Evolutionary conservation across 495 filamentous ascomycete species (phyloP).

Genomic region (Stereocaulon alpinum): DNA sequence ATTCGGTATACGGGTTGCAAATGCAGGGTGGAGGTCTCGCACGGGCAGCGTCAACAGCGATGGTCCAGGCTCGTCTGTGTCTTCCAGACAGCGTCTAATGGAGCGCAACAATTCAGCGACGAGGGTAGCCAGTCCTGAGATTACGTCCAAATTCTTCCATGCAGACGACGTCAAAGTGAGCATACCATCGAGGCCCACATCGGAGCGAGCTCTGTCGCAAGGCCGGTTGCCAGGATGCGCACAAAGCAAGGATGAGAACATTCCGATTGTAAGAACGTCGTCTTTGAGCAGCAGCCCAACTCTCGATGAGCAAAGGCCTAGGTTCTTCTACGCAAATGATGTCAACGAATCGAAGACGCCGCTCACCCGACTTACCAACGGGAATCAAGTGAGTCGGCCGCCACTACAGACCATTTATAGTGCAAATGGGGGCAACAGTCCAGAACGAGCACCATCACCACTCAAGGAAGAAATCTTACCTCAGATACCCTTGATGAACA

Average conservation of each 20-base stretch:
- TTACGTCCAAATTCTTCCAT: constrained; percentile 63
- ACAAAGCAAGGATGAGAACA: constrained; percentile 37
- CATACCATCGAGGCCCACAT: constrained; percentile 23
- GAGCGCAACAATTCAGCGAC: constrained; percentile 3
- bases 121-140: constrained; percentile 28
- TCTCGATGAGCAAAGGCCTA: constrained; percentile 13
- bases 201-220: constrained; percentile 23
- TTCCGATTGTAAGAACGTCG: neutral
- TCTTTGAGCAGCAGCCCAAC: constrained; percentile 9
- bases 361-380: constrained; percentile 6
- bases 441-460: constrained; percentile 31
- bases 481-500: constrained; percentile 21
- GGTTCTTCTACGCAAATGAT: constrained; percentile 43
- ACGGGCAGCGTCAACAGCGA: constrained; percentile 15
- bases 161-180: constrained; percentile 54
- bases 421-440: constrained; percentile 24
- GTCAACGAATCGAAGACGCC: constrained; percentile 28
- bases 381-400: constrained; percentile 25
- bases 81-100: neutral
- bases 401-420: constrained; percentile 32
- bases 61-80: constrained; percentile 8
- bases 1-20: constrained; percentile 5
- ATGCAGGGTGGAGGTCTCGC: neutral
- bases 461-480: constrained; percentile 32
- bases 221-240: constrained; percentile 44